phyloP scores from a whole-genome alignment of 805 yeast genomes.

The Candida maesae region DNA sequence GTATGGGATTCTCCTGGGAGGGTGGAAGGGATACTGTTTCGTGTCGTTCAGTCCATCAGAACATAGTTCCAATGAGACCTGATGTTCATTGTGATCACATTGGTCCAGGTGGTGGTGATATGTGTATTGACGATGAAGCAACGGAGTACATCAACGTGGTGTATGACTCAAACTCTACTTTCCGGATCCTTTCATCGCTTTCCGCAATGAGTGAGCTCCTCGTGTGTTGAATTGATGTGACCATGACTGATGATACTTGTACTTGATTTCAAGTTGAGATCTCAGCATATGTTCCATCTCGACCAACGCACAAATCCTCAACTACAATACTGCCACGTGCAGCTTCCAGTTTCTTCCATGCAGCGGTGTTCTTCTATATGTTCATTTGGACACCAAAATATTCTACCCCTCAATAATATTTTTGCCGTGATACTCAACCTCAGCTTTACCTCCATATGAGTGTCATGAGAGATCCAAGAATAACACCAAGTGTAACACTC shows the following conservation, averaged over 20 bases:
- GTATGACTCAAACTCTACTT: neutral
- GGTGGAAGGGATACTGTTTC: slow-evolving; percentile 26
- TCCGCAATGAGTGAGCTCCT: too few species aligned
- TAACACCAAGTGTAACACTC: slow-evolving; percentile 8
- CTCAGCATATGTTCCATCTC: too few species aligned
- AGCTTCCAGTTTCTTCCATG: too few species aligned
- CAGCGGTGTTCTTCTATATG: too few species aligned
- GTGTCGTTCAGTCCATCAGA: slow-evolving; percentile 25
- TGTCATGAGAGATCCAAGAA: slow-evolving; percentile 10
- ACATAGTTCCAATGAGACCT: slow-evolving; percentile 24
- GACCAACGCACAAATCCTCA: too few species aligned
- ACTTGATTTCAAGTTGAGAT: too few species aligned
- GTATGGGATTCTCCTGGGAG: slow-evolving; percentile 22
- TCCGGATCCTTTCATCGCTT: neutral
- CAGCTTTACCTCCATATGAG: neutral
- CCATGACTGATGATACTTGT: too few species aligned
- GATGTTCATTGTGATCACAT: slow-evolving; percentile 26
- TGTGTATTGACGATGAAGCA: slow-evolving; percentile 23
- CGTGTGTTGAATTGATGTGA: too few species aligned
- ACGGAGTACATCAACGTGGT: neutral
- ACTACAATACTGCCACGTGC: too few species aligned
- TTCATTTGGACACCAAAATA: too few species aligned
- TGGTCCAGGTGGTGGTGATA: slow-evolving; percentile 27
- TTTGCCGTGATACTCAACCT: too few species aligned
- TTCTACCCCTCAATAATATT: too few species aligned